Evolutionary conservation across 768 basidiomycete genomes (phyloP), one percentile per base, ranked within the genome.

Genomic region (Trametes coccinea): DNA sequence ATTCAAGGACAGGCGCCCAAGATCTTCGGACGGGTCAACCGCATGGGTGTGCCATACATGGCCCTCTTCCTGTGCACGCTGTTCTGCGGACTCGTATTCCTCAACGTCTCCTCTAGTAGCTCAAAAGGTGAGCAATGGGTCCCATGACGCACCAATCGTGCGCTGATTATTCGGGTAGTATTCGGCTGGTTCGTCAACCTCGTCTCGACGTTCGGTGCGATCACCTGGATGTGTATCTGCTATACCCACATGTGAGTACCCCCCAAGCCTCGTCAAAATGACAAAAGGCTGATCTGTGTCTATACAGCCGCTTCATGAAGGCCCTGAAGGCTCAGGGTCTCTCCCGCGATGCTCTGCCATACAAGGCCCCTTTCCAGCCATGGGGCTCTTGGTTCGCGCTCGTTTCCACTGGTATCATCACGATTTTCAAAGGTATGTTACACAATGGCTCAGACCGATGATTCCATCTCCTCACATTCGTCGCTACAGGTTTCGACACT

Each of bases 371-470:
- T n/a, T 84, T 85, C 69, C 83, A 83, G 68, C 84, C 84, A 29
- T 86, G 78, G 73, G 82, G 84, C 27, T 82, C 81, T 45, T 85
- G 80, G 82, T 81, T 84, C 67, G 87, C 85, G 29, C 71, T 86
- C 11, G 73, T 77, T 45, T 74, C 80, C 33, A 85, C 83, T 1
- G 76, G 65, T 9, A 76, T 85, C 53, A 82, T 87, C 63, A 80
- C 80, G 3, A 57, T 84, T 5, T 86, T 87, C 76, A 86, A 88
- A 71, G 83, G 82, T 69, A 61, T 47, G 65, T 37, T 37, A 22
- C 22, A 22, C 22, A 22, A 22, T 22, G 22, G 22, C 22, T 22
- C 22, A 22, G 22, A 22, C 43, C 30, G 39, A 22, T 55, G 11
- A 50, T 69, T 34, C 67, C 69, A 50, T 67, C 72, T 46, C 27